These are phyloP conservation scores for Sphaerosporella brunnea DNA, from an alignment of 495 filamentous ascomycete species.

Conservation along the genomic window DNA sequence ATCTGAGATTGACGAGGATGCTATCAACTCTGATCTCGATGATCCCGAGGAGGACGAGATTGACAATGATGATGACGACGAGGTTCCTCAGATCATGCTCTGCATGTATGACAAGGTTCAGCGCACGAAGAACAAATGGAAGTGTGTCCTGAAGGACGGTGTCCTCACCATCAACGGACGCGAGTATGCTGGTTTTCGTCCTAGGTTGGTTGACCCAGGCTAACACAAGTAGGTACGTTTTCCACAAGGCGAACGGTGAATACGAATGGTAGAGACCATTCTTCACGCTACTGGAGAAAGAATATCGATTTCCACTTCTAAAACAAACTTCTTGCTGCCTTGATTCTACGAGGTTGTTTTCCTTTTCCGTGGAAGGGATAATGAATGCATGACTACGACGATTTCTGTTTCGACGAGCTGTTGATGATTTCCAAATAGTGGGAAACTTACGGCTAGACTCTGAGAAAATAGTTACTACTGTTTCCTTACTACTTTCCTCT, in stretches of 20 bases:
- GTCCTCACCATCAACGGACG: slow-evolving; percentile 77
- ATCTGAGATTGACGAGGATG: slow-evolving; percentile 67
- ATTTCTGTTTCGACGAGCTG: too few relatives aligned
- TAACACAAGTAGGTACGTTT: slow-evolving; percentile 52
- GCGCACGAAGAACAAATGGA: slow-evolving; percentile 99
- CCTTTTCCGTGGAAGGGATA: too few relatives aligned
- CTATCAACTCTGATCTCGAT: slow-evolving; percentile 96
- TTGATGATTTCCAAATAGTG: too few relatives aligned
- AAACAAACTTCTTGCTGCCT: too few relatives aligned
- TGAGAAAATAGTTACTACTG: too few relatives aligned
- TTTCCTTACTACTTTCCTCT: too few relatives aligned
- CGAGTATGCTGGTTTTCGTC: slow-evolving; percentile 52
- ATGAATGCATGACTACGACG: too few relatives aligned
- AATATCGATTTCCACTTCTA: too few relatives aligned
- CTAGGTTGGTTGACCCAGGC: too few relatives aligned
- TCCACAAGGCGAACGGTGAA: slow-evolving; percentile 90
- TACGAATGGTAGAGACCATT: slow-evolving; percentile 96
- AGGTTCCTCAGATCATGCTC: slow-evolving; percentile 68
- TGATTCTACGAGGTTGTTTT: too few relatives aligned
- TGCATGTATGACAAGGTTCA: slow-evolving; percentile 99
- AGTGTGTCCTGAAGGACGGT: slow-evolving; percentile 94
- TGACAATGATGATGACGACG: slow-evolving; percentile 66
- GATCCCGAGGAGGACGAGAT: slow-evolving; percentile 73
- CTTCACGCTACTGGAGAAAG: too few relatives aligned
- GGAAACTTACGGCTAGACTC: too few relatives aligned